Conservation (phyloP, 768 basidiomycete genomes). For the Tephrocybe rancida region DNA sequence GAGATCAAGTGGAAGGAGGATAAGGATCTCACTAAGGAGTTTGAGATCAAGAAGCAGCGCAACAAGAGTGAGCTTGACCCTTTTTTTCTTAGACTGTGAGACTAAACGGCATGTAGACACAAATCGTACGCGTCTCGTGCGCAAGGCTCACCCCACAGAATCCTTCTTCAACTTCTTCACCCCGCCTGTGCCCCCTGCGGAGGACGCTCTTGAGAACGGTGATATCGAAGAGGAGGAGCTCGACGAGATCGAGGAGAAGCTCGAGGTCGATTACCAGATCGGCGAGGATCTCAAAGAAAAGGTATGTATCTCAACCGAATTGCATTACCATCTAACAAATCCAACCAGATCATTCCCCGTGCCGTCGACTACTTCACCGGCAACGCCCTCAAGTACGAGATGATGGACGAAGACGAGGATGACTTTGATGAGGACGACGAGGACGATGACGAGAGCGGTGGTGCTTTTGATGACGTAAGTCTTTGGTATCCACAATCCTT, state of each 20-base stretch:
- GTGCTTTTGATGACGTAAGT: constrained; percentile 58
- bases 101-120: constrained; percentile 52
- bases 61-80: constrained; percentile 86
- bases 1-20: constrained; percentile 98
- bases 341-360: constrained; percentile 81
- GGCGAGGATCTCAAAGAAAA: constrained; percentile 98
- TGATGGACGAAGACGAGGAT: constrained; percentile 55
- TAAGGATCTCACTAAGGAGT: constrained; percentile 95
- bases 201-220: constrained; percentile 65
- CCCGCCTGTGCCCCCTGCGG: constrained; percentile 73
- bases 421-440: constrained; percentile 65
- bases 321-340: not conserved
- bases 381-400: constrained; percentile 87
- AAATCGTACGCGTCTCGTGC: constrained; percentile 78
- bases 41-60: constrained; percentile 98
- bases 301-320: constrained; percentile 40
- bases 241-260: constrained; percentile 88
- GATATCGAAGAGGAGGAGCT: constrained; percentile 85
- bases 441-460: constrained; percentile 60
- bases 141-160: constrained; percentile 87
- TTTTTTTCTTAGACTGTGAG: constrained; percentile 1
- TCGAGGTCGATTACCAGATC: constrained; percentile 97
- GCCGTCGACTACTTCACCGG: constrained; percentile 98
- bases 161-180: constrained; percentile 99
- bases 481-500: not conserved